phyloP scores from a whole-genome alignment of 73 alveolate species.

The Tetrahymena elliotti region DNA sequence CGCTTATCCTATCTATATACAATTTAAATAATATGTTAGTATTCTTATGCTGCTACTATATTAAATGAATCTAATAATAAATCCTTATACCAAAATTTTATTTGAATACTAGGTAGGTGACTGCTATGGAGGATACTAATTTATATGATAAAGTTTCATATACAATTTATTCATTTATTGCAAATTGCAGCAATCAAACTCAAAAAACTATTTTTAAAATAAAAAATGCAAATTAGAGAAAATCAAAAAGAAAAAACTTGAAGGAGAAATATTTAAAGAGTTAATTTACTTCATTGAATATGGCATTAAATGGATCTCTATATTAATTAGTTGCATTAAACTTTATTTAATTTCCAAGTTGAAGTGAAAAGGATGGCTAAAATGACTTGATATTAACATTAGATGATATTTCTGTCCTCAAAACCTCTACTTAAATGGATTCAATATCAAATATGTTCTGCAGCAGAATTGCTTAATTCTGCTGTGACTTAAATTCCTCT shows the following conservation, averaged over 20 bases:
- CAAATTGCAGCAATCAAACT: neutral
- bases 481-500: neutral
- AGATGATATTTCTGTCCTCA: neutral
- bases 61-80: neutral
- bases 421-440: neutral
- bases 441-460: neutral
- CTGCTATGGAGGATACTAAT: neutral
- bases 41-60: neutral
- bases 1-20: neutral
- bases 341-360: neutral
- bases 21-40: neutral
- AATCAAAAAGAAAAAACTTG: neutral
- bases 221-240: neutral
- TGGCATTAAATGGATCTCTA: neutral
- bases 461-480: neutral
- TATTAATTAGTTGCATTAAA: neutral
- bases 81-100: neutral
- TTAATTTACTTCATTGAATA: neutral
- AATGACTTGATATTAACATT: neutral
- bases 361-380: neutral
- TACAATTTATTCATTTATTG: neutral
- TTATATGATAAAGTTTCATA: neutral
- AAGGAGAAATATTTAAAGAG: neutral
- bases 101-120: neutral
- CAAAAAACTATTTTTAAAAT: neutral